Base-by-base conservation (phyloP, 306 rosid species). In the Purshia tridentata region DNA sequence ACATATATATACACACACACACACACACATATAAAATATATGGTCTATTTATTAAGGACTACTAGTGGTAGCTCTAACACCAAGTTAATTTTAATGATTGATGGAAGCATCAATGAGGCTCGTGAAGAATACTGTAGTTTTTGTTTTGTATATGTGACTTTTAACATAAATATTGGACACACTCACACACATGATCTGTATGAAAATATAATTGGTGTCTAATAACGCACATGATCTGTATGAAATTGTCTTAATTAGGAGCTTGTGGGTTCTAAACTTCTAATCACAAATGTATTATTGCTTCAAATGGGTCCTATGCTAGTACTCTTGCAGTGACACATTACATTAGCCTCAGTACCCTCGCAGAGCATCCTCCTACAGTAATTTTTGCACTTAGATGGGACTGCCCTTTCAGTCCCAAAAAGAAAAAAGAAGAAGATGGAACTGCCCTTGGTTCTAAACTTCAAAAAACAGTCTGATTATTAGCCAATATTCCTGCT, bases 181-280 rank as follows among this genome's bases (percentile, higher is more conserved):
- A 64, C 76, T 80, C 78, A 44, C 78, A 74, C 63, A 64, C 76
- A 80, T 80, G 90, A 56, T 72, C 37, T 70, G 73, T 70, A 8
- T 80, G 65, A 79, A 72, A 74, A 47, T 69, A 63, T 42, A 74
- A 86, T 76, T 53, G 72, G 72, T 44, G 63, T 45, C 56, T 48
- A 75, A 20, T 72, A 64, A 63, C 9, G n/a, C 88, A 87, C 87
- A 83, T 84, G n/a, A n/a, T n/a, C n/a, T n/a, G 87, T 29, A 61
- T 61, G 67, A 78, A 72, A 54, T 70, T 65, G 18, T 61, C 83
- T 72, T 54, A 19, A 50, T 51, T 37, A 16, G 72, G 29, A 2
- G 79, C 48, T 46, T 16, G 67, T 29, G 35, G 35, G 35, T 29
- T 29, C 35, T 47, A 47, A 0, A 0, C 4, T n/a, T n/a, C 49